Percentiles rank a stretch among this genome's conserved stretches.
These are phyloP conservation scores for Fusarium tanahbumbuense DNA, from an alignment of 2,329 filamentous ascomycete genomes.

Conservation along the genomic window DNA sequence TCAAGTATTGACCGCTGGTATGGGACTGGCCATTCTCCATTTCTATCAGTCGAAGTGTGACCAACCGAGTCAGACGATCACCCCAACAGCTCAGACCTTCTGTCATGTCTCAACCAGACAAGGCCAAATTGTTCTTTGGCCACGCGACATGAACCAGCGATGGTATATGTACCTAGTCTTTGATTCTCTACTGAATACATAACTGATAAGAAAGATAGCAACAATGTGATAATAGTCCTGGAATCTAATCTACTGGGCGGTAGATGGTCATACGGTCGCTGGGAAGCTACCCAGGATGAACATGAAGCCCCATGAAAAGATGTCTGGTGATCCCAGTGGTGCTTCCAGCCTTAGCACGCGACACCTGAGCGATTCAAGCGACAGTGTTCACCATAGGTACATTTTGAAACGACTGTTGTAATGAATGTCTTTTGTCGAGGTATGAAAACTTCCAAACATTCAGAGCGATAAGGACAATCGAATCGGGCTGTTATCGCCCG, in stretches of 20 bases:
- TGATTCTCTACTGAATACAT: neutral
- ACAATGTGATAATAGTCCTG: neutral
- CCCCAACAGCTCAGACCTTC: conserved; percentile 5
- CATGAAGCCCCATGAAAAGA: conserved; percentile 3
- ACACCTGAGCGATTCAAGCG: conserved; percentile 7
- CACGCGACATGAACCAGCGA: conserved; percentile 22
- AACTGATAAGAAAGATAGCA: conserved; percentile 7
- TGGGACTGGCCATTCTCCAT: neutral
- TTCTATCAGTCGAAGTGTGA: conserved; percentile 10
- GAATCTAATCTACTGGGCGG: neutral
- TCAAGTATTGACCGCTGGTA: neutral
- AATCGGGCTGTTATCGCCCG: conserved; percentile 24
- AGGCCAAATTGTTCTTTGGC: neutral
- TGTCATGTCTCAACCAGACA: conserved; percentile 18
- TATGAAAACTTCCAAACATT: neutral
- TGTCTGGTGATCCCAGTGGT: conserved; percentile 16
- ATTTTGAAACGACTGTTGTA: conserved; percentile 4
- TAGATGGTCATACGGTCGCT: conserved; percentile 22
- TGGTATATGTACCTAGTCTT: neutral
- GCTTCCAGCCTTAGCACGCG: conserved; percentile 9
- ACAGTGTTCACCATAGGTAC: neutral
- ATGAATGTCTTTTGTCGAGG: neutral
- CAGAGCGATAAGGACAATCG: conserved; percentile 14
- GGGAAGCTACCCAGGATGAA: conserved; percentile 5
- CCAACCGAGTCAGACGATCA: conserved; percentile 31